phyloP scores from a whole-genome alignment of 1,284 basidiomycete species.

The Mycena sp. region DNA sequence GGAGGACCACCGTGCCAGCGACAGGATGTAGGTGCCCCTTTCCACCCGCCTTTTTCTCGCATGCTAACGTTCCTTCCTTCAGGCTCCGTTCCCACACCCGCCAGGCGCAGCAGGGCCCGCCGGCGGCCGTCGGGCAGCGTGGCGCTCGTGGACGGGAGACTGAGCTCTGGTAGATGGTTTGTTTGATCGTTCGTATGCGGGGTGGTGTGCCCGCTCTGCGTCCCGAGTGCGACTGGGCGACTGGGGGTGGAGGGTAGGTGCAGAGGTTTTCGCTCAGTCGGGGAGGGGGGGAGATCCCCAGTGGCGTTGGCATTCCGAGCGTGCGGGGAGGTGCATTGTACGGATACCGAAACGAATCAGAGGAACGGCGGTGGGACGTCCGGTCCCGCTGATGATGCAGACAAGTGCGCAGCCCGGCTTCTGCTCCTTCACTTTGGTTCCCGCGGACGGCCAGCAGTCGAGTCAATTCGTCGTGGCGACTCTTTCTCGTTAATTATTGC shows the following conservation, averaged over 20 bases:
- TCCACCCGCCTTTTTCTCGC: conserved; percentile 27
- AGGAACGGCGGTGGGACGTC: conserved; percentile 6
- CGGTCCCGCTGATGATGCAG: conserved; percentile 7
- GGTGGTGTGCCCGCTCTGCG: conserved; percentile 50
- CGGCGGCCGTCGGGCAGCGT: conserved; percentile 71
- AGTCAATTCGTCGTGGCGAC: conserved; percentile 2
- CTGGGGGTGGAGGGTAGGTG: conserved; percentile 70
- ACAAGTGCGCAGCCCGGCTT: conserved; percentile 6
- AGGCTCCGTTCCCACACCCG: conserved; percentile 88
- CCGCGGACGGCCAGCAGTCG: background rate
- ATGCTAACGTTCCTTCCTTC: conserved; percentile 36
- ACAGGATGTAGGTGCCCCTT: conserved; percentile 70
- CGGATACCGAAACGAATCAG: conserved; percentile 6
- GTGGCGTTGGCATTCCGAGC: conserved; percentile 3
- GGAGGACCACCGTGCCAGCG: conserved; percentile 79
- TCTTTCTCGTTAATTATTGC: conserved; percentile 23
- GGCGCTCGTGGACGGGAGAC: conserved; percentile 67
- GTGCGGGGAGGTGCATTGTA: conserved; percentile 15
- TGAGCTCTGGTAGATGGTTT: conserved; percentile 75
- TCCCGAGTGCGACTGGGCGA: conserved; percentile 69
- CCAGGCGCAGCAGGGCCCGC: conserved; percentile 72
- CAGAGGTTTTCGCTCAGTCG: conserved; percentile 41
- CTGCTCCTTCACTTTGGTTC: conserved; percentile 5
- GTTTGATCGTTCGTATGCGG: conserved; percentile 36
- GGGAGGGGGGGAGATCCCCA: conserved; percentile 15